Base-by-base conservation (phyloP, 2,329 filamentous ascomycete genomes). In the Cordyceps tenuipes region DNA sequence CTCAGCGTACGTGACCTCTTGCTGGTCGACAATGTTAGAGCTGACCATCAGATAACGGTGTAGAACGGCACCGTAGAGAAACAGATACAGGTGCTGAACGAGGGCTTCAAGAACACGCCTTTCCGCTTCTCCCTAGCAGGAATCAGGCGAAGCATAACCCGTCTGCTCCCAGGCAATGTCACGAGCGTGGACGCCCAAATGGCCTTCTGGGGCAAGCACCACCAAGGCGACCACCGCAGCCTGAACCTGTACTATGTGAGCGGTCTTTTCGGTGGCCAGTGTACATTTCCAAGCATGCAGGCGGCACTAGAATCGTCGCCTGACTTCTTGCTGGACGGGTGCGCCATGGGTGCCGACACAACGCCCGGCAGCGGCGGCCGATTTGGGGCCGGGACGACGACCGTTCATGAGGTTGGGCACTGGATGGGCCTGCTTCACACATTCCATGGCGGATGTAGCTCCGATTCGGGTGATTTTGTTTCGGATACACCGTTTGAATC, bases 351-450 rank as follows among this genome's bases (percentile, higher is more conserved):
- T 50, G 68, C 68, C 53, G 63, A 66, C 60, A 68, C 70, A 23
- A 68, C 76, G 15, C 74, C 74, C 15, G 74, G 72, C 13, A 72
- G 75, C 53, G 15, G 41, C n/a, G 53, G 41, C 41, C 71, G 75
- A 63, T 73, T 66, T 62, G 67, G 71, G 65, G 64, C 67, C 19
- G 70, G 72, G 31, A 69, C 67, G 63, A 72, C 70, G 2, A 64
- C 63, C 36, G 66, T 65, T 41, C 77, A 79, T 68, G 77, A 79
- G 68, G 68, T 75, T 44, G 77, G 77, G n/a, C 77, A 79, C 69
- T 80, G 77, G 77, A 67, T 79, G 59, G 76, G 77, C 57, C 71
- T 80, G 26, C 72, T 71, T 65, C 77, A 80, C 68, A 78, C 77
- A 51, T 79, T 80, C 67, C 66, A 77, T 62, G 76, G 73, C 44